Conservation (phyloP, 2,329 filamentous ascomycete species). For the Trichoderma endophyticum region DNA sequence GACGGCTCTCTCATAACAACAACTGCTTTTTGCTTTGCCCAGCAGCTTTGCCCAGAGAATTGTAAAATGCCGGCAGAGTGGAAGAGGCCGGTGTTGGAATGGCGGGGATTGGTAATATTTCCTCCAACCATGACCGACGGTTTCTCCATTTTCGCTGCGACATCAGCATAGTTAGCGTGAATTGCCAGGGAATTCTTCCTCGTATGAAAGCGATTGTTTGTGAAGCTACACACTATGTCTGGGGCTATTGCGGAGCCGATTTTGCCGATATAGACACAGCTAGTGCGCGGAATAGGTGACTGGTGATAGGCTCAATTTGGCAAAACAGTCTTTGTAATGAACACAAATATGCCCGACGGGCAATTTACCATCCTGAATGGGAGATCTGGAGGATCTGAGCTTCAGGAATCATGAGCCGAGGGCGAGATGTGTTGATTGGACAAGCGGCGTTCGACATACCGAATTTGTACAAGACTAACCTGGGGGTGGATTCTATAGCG, state of each 20-base stretch:
- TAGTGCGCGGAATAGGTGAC: not conserved
- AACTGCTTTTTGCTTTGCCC: not conserved
- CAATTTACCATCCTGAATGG: not conserved
- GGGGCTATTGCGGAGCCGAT: not conserved
- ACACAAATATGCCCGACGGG: slow-evolving; percentile 4
- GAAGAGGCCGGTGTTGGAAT: not conserved
- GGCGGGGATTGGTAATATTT: not conserved
- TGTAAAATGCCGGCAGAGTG: not conserved
- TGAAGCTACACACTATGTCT: not conserved
- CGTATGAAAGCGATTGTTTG: not conserved
- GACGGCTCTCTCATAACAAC: not conserved
- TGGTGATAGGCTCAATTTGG: not conserved
- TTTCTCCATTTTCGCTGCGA: not conserved
- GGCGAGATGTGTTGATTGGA: not conserved
- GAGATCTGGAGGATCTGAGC: not conserved
- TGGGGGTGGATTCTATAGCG: not conserved
- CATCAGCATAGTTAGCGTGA: not conserved
- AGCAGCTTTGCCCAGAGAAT: not conserved
- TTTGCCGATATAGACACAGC: not conserved
- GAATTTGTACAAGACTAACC: not conserved
- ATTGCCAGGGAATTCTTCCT: not conserved
- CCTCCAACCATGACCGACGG: not conserved
- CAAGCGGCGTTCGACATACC: not conserved
- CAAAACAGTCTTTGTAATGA: not conserved
- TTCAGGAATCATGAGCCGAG: not conserved